Evolutionary conservation across 192 early-diverging fungal genomes (phyloP).

Genomic region (Piromyces finnis): DNA sequence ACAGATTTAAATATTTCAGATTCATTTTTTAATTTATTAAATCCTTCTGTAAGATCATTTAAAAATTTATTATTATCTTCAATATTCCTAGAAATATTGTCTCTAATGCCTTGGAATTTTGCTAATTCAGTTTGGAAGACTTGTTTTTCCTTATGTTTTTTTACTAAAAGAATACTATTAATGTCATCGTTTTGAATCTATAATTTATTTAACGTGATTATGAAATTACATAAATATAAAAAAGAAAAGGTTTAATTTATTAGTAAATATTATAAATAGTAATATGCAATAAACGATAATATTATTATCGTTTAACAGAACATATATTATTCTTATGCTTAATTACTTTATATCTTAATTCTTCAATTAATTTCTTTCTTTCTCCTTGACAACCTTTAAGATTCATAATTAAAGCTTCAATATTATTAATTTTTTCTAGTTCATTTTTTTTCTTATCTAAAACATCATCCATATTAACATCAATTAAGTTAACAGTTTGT

Average conservation of each 20-base stretch:
- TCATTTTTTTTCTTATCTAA: slow-evolving; percentile 19
- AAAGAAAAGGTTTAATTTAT: too few relatives aligned
- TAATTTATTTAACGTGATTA: too few relatives aligned
- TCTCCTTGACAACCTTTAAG: slow-evolving; percentile 40
- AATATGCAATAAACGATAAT: too few relatives aligned
- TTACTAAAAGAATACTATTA: slow-evolving; percentile 51
- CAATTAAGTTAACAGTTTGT: slow-evolving; percentile 28
- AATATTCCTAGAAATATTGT: slow-evolving; percentile 51
- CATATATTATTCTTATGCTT: too few relatives aligned
- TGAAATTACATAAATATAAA: too few relatives aligned
- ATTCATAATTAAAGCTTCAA: slow-evolving; percentile 36
- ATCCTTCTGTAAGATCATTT: slow-evolving; percentile 54
- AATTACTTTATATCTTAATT: slow-evolving; percentile 53
- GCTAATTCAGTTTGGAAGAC: slow-evolving; percentile 79
- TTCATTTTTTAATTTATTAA: slow-evolving; percentile 26
- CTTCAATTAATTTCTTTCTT: slow-evolving; percentile 40
- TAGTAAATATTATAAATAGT: too few relatives aligned
- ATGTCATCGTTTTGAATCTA: slow-evolving; percentile 72
- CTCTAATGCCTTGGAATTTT: slow-evolving; percentile 69
- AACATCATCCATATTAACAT: slow-evolving; percentile 24
- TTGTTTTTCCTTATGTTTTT: slow-evolving; percentile 69
- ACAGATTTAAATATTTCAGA: slow-evolving; percentile 22
- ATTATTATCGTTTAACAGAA: too few relatives aligned
- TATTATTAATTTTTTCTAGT: slow-evolving; percentile 41
- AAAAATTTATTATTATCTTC: slow-evolving; percentile 56